Evolutionary conservation across 306 rosid species (phyloP).

Genomic region (Purshia tridentata): DNA sequence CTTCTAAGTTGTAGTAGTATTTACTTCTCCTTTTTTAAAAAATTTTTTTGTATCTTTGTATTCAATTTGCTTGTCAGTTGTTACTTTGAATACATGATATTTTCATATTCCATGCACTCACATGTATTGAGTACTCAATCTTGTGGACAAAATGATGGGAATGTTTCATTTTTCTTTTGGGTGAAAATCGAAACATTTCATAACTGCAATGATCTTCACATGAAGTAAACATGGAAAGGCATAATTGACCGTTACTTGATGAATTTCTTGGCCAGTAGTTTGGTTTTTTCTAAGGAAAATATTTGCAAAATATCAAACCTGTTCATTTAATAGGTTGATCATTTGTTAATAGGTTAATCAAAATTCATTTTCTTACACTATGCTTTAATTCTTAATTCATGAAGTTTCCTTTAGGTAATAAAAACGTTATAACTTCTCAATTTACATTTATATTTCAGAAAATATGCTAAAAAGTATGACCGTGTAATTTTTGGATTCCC

Average conservation of each 20-base stretch:
- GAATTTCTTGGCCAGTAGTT: background rate
- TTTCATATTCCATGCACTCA: background rate
- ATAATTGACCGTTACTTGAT: background rate
- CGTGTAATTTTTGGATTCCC: background rate
- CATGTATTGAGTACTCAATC: background rate
- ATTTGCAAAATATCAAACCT: background rate
- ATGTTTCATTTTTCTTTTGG: background rate
- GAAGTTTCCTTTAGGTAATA: background rate
- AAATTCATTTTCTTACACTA: background rate
- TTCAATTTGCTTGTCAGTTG: background rate
- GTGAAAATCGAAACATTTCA: background rate
- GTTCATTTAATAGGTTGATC: background rate
- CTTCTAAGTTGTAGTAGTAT: slow-evolving; percentile 3
- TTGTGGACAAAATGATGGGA: background rate
- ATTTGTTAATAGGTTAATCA: background rate
- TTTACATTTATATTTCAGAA: background rate
- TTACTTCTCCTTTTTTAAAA: background rate
- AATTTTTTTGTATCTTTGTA: background rate
- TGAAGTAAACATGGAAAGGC: background rate
- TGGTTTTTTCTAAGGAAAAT: background rate
- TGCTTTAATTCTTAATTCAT: background rate
- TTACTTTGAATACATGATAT: background rate
- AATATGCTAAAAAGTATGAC: background rate
- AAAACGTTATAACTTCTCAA: background rate
- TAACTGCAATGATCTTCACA: background rate